phyloP scores from a whole-genome alignment of 2,329 filamentous ascomycete genomes.

The Penicillium sp. region DNA sequence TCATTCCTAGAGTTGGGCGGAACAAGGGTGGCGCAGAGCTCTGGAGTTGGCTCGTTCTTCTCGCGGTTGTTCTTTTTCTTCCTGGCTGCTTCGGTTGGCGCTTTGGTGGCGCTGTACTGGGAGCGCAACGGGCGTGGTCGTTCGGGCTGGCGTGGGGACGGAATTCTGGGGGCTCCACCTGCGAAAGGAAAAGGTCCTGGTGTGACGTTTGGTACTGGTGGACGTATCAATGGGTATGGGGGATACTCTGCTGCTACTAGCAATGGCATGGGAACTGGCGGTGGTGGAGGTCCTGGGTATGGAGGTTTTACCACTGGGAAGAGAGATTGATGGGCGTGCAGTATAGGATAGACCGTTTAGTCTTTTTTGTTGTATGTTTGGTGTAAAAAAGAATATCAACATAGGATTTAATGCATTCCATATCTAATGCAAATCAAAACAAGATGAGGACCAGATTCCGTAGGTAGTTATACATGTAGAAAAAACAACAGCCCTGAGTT shows the following conservation, averaged over 20 bases:
- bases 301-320: slow-evolving; percentile 47
- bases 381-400: slow-evolving; percentile 14
- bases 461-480: slow-evolving; percentile 23
- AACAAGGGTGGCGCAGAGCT: slow-evolving; percentile 11
- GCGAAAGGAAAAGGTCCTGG: slow-evolving; percentile 50
- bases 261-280: slow-evolving; percentile 17
- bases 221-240: slow-evolving; percentile 60
- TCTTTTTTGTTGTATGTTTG: slow-evolving; percentile 2
- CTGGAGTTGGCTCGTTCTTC: slow-evolving; percentile 29
- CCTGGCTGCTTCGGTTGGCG: slow-evolving; percentile 42
- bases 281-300: slow-evolving; percentile 36
- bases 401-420: slow-evolving; percentile 28
- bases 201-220: slow-evolving; percentile 59
- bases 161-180: slow-evolving; percentile 52
- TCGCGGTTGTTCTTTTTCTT: slow-evolving; percentile 41
- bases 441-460: slow-evolving; percentile 11
- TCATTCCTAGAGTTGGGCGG: slow-evolving; percentile 24
- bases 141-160: slow-evolving; percentile 49
- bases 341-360: not conserved
- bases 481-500: slow-evolving; percentile 7
- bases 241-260: slow-evolving; percentile 52
- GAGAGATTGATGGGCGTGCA: slow-evolving; percentile 40
- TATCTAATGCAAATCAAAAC: slow-evolving; percentile 25
- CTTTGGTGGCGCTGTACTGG: slow-evolving; percentile 43
- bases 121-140: slow-evolving; percentile 37